Percentiles rank a stretch among this genome's conserved stretches.
These are phyloP conservation scores for Apophysomyces trapeziformis DNA, from an alignment of 371 early-diverging fungal genomes.

Conservation along the genomic window DNA sequence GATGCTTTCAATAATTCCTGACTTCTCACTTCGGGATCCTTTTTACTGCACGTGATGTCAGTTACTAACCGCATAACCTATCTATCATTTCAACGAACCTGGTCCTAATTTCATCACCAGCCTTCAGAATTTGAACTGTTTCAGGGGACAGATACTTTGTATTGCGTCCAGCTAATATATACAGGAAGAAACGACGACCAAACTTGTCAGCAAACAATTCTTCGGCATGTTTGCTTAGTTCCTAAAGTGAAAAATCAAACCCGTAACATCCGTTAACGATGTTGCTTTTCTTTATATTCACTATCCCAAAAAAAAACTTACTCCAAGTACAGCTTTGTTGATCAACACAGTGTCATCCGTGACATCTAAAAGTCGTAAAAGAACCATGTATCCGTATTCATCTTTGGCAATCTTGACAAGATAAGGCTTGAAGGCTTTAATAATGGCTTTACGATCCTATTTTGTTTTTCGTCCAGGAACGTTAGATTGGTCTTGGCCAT, in stretches of 20 bases:
- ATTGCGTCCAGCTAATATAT: slow-evolving; percentile 75
- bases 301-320: slow-evolving; percentile 17
- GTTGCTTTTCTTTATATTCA: neutral
- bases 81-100: slow-evolving; percentile 21
- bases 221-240: slow-evolving; percentile 59
- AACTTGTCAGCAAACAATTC: slow-evolving; percentile 71
- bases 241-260: slow-evolving; percentile 17
- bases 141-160: slow-evolving; percentile 71
- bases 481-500: too few species aligned
- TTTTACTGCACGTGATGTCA: slow-evolving; percentile 56
- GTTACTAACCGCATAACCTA: neutral
- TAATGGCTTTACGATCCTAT: slow-evolving; percentile 89
- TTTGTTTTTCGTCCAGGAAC: too few species aligned
- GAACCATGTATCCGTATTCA: slow-evolving; percentile 89
- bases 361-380: slow-evolving; percentile 83
- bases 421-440: slow-evolving; percentile 86
- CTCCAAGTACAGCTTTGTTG: slow-evolving; percentile 74
- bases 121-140: slow-evolving; percentile 63
- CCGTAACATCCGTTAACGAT: neutral
- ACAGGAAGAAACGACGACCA: slow-evolving; percentile 77
- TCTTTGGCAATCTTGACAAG: slow-evolving; percentile 84
- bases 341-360: slow-evolving; percentile 95
- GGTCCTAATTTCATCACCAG: slow-evolving; percentile 68
- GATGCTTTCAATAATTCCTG: slow-evolving; percentile 64
- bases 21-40: slow-evolving; percentile 67